Evolutionary conservation across 176 grass and related monocot species (phyloP), one percentile per base, ranked within the genome.

Genomic region (Paspalum vaginatum): DNA sequence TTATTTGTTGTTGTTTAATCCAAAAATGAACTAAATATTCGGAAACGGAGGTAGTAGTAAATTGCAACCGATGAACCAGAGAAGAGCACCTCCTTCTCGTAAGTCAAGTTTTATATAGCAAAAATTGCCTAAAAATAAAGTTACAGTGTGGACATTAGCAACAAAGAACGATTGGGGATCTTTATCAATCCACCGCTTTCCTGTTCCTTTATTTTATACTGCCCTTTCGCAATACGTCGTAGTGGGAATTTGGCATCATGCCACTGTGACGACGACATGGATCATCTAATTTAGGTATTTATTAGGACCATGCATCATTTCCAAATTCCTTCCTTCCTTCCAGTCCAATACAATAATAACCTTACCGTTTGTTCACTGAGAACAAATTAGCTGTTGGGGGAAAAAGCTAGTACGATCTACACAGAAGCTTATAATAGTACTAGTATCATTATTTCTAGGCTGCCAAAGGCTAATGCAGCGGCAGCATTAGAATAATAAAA

Each of bases 401-500:
- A 9, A 53, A 7, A n/a, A n/a, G n/a, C n/a, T n/a, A n/a, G n/a
- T n/a, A n/a, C 12, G 18, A 27, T 50, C 32, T 9, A 61, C 64
- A 16, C 72, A 69, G 37, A 8, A 74, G 61, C 45, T 26, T 39
- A 59, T 41, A 59, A 15, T 1, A 51, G 22, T 16, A 51, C 26
- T 38, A 45, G 50, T 11, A 61, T 61, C 32, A 32, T 51, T 51
- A 7, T 47, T 11, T 60, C 26, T 58, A 42, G 59, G 10, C 18
- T 50, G 47, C 57, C 40, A 56, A 61, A 41, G 48, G 77, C 48
- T 81, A 81, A 65, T 58, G 57, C 49, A 76, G 25, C 68, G 46
- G 48, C 76, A 53, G 20, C 63, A 61, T 6, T 46, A 77, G 16
- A 75, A 81, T n/a, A 81, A 21, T 45, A 54, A 70, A 66, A 48